phyloP scores from a whole-genome alignment of 2,329 filamentous ascomycete species.

The Aureobasidium sp. region DNA sequence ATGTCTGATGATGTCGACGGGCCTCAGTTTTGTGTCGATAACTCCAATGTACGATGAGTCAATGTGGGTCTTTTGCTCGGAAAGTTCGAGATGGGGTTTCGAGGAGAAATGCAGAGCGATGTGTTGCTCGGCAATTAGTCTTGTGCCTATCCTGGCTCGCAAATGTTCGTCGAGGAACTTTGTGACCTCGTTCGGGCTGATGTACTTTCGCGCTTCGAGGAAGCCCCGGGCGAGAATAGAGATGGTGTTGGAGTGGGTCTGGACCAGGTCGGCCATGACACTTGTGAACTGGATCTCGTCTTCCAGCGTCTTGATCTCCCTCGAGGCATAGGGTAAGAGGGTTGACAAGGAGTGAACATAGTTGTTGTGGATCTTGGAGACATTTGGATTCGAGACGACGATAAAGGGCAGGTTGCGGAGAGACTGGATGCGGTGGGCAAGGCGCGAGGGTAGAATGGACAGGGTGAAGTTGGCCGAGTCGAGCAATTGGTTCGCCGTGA shows the following conservation, averaged over 20 bases:
- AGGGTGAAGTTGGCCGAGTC: constrained; percentile 94
- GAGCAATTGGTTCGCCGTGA: constrained; percentile 71
- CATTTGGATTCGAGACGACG: constrained; percentile 94
- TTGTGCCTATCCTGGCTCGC: constrained; percentile 84
- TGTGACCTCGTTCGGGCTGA: constrained; percentile 74
- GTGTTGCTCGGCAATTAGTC: constrained; percentile 92
- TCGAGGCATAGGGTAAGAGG: constrained; percentile 72
- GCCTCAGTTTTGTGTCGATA: constrained; percentile 82
- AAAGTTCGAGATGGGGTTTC: constrained; percentile 58
- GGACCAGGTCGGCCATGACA: constrained; percentile 88
- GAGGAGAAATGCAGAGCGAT: constrained; percentile 75
- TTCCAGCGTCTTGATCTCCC: constrained; percentile 64
- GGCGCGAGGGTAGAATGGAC: constrained; percentile 78
- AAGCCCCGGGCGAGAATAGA: constrained; percentile 87
- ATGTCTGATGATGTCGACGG: constrained; percentile 69
- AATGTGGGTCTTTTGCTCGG: constrained; percentile 32
- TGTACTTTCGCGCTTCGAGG: constrained; percentile 86
- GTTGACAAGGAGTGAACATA: constrained; percentile 91
- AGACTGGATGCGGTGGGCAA: constrained; percentile 89
- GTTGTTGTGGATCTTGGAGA: constrained; percentile 90
- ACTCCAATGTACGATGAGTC: constrained; percentile 73
- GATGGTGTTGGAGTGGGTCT: constrained; percentile 91
- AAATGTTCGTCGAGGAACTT: constrained; percentile 89
- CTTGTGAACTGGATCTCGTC: constrained; percentile 89
- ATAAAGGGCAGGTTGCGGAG: constrained; percentile 93